These are phyloP conservation scores for Flammula alnicola DNA, from an alignment of 1,284 basidiomycete genomes.

Conservation along the genomic window DNA sequence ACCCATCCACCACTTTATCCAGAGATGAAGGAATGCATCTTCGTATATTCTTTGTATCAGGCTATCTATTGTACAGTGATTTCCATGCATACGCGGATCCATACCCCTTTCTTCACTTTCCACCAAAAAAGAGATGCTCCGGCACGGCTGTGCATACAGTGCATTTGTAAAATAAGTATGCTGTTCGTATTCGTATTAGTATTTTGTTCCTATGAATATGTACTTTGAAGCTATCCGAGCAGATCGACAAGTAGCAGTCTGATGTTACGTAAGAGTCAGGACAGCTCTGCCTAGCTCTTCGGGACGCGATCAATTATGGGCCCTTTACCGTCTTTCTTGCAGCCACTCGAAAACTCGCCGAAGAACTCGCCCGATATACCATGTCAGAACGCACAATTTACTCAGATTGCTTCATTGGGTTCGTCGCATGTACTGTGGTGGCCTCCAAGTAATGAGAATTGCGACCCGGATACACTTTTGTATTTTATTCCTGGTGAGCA, in stretches of 20 bases:
- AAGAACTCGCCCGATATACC: conserved; percentile 5
- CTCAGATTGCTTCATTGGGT: conserved; percentile 40
- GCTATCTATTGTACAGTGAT: conserved; percentile 4
- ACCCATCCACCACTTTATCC: neutral
- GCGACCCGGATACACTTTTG: conserved; percentile 42
- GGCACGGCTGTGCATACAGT: neutral
- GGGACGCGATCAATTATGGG: conserved; percentile 5
- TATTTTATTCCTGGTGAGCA: conserved; percentile 61
- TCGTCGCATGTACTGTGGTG: conserved; percentile 59
- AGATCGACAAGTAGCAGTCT: neutral
- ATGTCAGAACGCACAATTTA: conserved; percentile 41
- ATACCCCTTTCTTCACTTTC: conserved; percentile 3
- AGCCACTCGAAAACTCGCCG: neutral
- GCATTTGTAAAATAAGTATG: neutral
- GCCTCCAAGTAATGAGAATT: conserved; percentile 38
- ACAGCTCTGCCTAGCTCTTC: no score
- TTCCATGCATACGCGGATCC: conserved; percentile 8
- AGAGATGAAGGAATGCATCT: no score
- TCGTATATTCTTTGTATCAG: neutral
- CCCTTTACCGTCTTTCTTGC: conserved; percentile 6
- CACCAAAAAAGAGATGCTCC: neutral
- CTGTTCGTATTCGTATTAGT: neutral
- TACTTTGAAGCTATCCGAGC: neutral
- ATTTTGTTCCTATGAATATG: neutral
- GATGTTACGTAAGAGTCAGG: neutral